phyloP scores from a whole-genome alignment of 768 basidiomycete genomes.

The Xerocomellus chrysenteron region DNA sequence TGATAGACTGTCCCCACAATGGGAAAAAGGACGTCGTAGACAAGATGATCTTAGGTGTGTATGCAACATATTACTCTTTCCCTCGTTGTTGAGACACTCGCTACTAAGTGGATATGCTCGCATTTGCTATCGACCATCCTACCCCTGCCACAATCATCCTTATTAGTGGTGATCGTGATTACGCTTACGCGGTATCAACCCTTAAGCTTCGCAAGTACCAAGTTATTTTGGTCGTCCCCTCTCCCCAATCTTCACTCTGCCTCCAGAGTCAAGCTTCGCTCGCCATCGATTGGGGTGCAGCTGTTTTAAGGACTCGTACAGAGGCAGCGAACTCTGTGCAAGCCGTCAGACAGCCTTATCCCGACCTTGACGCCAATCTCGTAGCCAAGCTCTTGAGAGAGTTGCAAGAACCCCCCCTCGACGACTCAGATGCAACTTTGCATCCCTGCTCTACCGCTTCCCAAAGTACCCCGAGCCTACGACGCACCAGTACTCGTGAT shows the following conservation, averaged over 20 bases:
- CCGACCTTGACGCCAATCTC: conserved; percentile 24
- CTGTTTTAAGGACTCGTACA: conserved; percentile 35
- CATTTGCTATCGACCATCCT: conserved; percentile 60
- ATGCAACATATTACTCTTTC: neutral
- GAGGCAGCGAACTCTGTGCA: conserved; percentile 16
- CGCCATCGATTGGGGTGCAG: conserved; percentile 50
- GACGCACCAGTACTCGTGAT: conserved; percentile 23
- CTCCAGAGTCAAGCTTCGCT: conserved; percentile 55
- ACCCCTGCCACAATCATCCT: conserved; percentile 55
- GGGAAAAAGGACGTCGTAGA: conserved; percentile 41
- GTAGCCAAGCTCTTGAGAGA: conserved; percentile 22
- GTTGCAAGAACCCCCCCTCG: conserved; percentile 12
- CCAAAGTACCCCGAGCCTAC: conserved; percentile 5
- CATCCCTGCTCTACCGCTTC: neutral
- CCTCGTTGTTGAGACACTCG: neutral
- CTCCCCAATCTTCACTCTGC: conserved; percentile 36
- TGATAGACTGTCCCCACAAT: conserved; percentile 37
- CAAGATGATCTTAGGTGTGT: conserved; percentile 47
- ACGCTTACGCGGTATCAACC: conserved; percentile 58
- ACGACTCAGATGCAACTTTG: conserved; percentile 14
- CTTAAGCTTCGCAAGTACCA: conserved; percentile 54
- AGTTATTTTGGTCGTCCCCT: conserved; percentile 46
- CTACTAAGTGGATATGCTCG: conserved; percentile 60
- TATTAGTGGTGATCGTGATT: conserved; percentile 67
- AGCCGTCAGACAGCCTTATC: conserved; percentile 25